Conservation (phyloP, 2,329 filamentous ascomycete genomes). For the Colletotrichum sp. region DNA sequence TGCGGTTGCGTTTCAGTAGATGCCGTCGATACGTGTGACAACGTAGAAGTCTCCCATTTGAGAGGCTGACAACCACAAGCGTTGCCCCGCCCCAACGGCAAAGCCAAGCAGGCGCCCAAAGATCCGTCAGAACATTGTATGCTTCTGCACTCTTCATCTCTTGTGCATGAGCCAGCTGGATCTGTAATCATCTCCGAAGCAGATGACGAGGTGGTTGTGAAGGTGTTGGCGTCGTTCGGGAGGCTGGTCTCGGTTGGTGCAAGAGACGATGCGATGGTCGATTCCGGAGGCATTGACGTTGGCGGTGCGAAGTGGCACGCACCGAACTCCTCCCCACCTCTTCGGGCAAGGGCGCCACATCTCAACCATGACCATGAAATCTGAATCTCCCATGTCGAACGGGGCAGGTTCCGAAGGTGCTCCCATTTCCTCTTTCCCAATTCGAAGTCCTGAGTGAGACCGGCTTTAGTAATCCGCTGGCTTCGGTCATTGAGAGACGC, state of each 20-base stretch:
- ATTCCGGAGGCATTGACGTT: background rate
- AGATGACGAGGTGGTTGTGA: background rate
- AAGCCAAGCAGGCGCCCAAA: background rate
- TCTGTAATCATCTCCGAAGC: background rate
- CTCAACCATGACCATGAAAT: background rate
- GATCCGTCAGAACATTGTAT: background rate
- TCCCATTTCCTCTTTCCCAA: background rate
- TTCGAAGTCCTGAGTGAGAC: background rate
- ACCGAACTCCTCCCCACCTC: rapidly evolving
- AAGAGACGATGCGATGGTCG: background rate
- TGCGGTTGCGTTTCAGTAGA: background rate
- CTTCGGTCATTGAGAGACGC: background rate
- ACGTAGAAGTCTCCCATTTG: background rate
- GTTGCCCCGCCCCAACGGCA: background rate
- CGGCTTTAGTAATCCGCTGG: background rate
- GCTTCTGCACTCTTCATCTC: background rate
- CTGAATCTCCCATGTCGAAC: background rate
- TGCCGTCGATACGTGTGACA: background rate
- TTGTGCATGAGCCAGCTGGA: background rate
- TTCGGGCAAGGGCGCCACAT: background rate
- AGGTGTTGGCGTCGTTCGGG: background rate
- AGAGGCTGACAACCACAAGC: background rate
- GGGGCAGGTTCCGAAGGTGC: background rate
- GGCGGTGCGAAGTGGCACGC: background rate
- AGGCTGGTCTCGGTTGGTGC: background rate